Conservation (phyloP, 1,284 basidiomycete species). For the Trichosporon inkin region DNA sequence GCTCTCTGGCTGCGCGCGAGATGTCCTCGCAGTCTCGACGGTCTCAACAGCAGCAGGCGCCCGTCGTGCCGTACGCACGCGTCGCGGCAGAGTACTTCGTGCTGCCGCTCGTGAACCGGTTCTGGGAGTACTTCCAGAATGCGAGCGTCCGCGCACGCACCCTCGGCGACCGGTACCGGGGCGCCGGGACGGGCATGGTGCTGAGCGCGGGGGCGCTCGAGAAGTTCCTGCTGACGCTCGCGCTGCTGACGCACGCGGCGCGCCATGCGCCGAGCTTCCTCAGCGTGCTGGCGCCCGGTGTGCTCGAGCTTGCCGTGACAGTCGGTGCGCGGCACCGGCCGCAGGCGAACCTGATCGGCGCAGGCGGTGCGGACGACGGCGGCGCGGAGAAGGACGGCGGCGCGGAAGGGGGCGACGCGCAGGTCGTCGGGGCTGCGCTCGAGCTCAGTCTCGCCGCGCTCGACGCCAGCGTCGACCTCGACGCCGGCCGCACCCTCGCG, state of each 20-base stretch:
- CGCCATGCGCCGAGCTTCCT: slow-evolving; percentile 74
- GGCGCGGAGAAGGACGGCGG: background rate
- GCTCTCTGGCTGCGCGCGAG: slow-evolving; percentile 16
- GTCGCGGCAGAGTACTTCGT: slow-evolving; percentile 81
- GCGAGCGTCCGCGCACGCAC: slow-evolving; percentile 64
- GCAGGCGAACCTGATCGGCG: background rate
- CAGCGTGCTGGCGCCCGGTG: slow-evolving; percentile 69
- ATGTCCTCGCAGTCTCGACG: background rate
- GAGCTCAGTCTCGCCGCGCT: slow-evolving; percentile 73
- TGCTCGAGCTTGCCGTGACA: slow-evolving; percentile 73
- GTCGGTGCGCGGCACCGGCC: slow-evolving; percentile 63
- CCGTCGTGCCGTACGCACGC: slow-evolving; percentile 58
- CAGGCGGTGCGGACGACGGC: background rate
- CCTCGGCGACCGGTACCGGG: slow-evolving; percentile 56
- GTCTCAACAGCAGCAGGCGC: slow-evolving; percentile 13
- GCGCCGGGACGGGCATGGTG: slow-evolving; percentile 73
- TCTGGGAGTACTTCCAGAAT: slow-evolving; percentile 84
- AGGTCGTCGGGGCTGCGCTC: slow-evolving; percentile 67
- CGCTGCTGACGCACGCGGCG: slow-evolving; percentile 75
- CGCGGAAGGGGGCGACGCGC: slow-evolving; percentile 54
- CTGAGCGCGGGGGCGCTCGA: slow-evolving; percentile 69
- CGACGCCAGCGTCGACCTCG: slow-evolving; percentile 68
- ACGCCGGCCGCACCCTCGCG: slow-evolving; percentile 69
- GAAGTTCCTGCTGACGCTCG: slow-evolving; percentile 69
- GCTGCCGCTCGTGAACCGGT: slow-evolving; percentile 79